These are phyloP conservation scores for Gamarada debralockiae DNA, from an alignment of 495 filamentous ascomycete genomes.

Conservation along the genomic window DNA sequence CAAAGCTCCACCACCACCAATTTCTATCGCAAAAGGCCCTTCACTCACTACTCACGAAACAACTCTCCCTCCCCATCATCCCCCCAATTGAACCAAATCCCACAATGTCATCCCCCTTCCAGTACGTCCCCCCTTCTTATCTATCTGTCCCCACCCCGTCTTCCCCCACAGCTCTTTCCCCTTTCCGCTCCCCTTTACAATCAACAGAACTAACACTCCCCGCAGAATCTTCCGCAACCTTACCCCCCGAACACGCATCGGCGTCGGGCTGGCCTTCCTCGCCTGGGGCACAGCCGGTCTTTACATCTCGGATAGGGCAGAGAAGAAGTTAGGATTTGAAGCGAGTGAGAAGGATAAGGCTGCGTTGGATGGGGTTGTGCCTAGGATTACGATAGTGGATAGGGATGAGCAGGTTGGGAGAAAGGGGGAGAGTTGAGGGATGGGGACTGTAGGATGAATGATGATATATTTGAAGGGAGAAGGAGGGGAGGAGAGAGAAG, in stretches of 20 bases:
- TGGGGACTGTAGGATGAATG: background rate
- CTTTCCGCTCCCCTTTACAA: background rate
- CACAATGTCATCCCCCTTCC: background rate
- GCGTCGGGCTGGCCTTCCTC: constrained; percentile 62
- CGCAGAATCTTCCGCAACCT: constrained; percentile 57
- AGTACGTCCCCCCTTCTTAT: background rate
- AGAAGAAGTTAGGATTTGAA: constrained; percentile 57
- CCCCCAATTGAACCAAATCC: background rate
- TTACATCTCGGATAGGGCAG: constrained; percentile 53
- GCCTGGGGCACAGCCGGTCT: constrained; percentile 60
- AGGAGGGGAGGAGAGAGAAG: background rate
- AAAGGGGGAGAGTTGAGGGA: constrained; percentile 9
- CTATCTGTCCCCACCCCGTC: background rate
- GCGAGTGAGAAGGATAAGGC: constrained; percentile 59
- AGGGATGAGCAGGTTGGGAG: constrained; percentile 19
- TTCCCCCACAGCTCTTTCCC: background rate
- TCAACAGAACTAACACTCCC: background rate
- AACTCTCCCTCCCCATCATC: too few relatives aligned
- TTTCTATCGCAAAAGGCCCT: too few relatives aligned
- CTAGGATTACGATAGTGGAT: constrained; percentile 45
- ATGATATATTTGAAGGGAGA: background rate
- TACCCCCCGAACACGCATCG: constrained; percentile 54
- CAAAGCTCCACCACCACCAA: too few relatives aligned
- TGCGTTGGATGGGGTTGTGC: constrained; percentile 46
- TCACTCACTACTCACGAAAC: too few relatives aligned